Base-by-base conservation (phyloP, 805 yeast genomes). In the Yamadazyma akitaensis region DNA sequence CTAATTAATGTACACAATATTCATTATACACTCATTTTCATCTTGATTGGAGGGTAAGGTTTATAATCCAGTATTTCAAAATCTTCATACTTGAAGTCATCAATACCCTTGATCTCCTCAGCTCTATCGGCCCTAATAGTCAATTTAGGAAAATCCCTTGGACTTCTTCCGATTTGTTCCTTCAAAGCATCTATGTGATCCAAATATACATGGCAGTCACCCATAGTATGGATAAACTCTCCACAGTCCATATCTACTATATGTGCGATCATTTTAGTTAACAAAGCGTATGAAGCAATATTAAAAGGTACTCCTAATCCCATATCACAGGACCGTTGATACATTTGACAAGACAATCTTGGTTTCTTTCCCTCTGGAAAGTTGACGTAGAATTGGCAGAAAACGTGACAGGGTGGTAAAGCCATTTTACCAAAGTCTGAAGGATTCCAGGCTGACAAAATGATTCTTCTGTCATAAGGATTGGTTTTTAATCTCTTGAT, bases 231-330 rank as follows among this genome's bases (percentile, higher is more conserved):
- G 46, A 92, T 80, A 57, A 94, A 89, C 57, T 91, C 97, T 36
- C 98, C 98, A 50, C 96, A 85, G 55, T 90, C 96, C 88, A 91
- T 84, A 54, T 81, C 96, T 37, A 90, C 90, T n/a, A 94, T 85
- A 51, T 88, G 88, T 2, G 99, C 99, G 53, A 94, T 85, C 97
- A 94, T 92, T 57, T 80, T 84, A 1, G 97, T 91, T 51, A 94
- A 74, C 45, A 94, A 72, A 0, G 99, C 96, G 62, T 94, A 94
- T 0, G 97, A 89, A 0, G 99, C 99, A 59, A 94, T 94, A 63
- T 94, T 94, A 67, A 94, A 94, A 0, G 99, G 99, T 18, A 94
- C 98, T 12, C 99, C 99, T n/a, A 94, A 77, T 0, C 99, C 99
- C 97, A 94, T 91, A 62, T 94, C 99, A 67, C 98, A 92, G n/a